A percentile compares a stretch with the other conserved stretches of the same genome.
These are phyloP conservation scores for Eucalyptus guilfoylei DNA, from an alignment of 345 rosid species.

Conservation along the genomic window DNA sequence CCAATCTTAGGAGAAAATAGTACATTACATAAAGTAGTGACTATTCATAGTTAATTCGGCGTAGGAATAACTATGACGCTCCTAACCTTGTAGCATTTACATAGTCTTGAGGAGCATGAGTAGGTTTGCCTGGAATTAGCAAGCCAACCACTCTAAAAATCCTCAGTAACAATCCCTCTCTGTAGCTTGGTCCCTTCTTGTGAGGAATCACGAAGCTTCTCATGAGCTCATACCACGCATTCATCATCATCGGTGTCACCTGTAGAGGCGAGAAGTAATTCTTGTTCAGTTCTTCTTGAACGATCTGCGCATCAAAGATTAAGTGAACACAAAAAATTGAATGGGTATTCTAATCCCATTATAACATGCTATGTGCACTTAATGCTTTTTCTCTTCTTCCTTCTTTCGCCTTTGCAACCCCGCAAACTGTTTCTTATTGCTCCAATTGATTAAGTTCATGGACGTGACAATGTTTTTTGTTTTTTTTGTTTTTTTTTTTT, in stretches of 20 bases:
- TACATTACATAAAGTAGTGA: neutral
- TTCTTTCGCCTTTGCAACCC: neutral
- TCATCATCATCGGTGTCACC: conserved; percentile 26
- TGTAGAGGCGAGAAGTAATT: conserved; percentile 41
- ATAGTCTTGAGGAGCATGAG: neutral
- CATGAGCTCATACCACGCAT: conserved; percentile 48
- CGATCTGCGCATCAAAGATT: conserved; percentile 8
- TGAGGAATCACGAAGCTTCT: conserved; percentile 16
- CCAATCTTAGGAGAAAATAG: neutral
- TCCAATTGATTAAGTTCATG: neutral
- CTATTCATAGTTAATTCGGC: neutral
- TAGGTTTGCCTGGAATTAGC: neutral
- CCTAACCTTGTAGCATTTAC: neutral
- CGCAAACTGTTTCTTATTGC: neutral
- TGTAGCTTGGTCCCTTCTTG: neutral
- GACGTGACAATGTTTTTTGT: neutral
- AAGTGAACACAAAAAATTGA: neutral
- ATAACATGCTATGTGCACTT: neutral
- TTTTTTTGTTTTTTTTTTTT: too few relatives aligned
- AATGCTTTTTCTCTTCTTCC: neutral
- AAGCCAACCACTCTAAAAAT: neutral
- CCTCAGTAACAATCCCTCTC: neutral
- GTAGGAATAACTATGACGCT: neutral
- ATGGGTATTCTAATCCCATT: neutral
- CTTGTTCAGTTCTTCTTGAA: conserved; percentile 51